Evolutionary conservation across 148 eudicot species (phyloP), one percentile per base, ranked within the genome.

Genomic region (Beta vulgaris): DNA sequence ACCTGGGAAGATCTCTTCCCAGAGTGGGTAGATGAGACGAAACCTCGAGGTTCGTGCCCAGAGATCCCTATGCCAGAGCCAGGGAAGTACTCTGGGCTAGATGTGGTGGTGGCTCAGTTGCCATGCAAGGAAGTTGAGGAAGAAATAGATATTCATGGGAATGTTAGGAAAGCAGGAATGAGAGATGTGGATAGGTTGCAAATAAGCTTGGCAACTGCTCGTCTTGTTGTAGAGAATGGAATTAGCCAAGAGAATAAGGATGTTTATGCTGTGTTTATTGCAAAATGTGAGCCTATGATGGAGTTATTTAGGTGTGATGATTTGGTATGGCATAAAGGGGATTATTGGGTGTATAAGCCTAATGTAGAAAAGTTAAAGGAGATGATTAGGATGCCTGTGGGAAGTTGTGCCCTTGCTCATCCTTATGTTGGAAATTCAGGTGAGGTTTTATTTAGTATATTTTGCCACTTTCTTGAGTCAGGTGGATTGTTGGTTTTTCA

Each of bases 241-340:
- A 62, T 31, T 4, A 71, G 84, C 0, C 63, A 75, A 57, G 31
- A 34, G 4, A 64, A n/a, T n/a, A n/a, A 29, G 26, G 61, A 73
- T 9, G 83, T 86, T 12, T 81, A 81, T 23, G 91, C 74, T 7
- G 92, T 92, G 70, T 92, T 92, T 51, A n/a, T 83, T 0, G 88
- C 87, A 2, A 57, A 78, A 44, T 92, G 91, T 73, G 91, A 84
- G 69, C 94, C 97, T 14, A 92, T 92, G 94, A 71, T 84, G 88
- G 97, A 92, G 85, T 58, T 92, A 0, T 92, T 90, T 67, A 77
- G 88, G 71, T 92, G 95, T 72, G 92, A 90, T 64, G 97, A 92
- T 71, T 59, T 88, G 69, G 7, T 88, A 65, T 88, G 81, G 92
- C 85, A 84, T 75, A 81, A 84, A 49, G 88, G 84, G 4, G 83